A percentile compares a stretch with the other conserved stretches of the same genome.
Evolutionary conservation across 2,329 filamentous ascomycete genomes (phyloP).

Genomic region (Calonectria naviculata): DNA sequence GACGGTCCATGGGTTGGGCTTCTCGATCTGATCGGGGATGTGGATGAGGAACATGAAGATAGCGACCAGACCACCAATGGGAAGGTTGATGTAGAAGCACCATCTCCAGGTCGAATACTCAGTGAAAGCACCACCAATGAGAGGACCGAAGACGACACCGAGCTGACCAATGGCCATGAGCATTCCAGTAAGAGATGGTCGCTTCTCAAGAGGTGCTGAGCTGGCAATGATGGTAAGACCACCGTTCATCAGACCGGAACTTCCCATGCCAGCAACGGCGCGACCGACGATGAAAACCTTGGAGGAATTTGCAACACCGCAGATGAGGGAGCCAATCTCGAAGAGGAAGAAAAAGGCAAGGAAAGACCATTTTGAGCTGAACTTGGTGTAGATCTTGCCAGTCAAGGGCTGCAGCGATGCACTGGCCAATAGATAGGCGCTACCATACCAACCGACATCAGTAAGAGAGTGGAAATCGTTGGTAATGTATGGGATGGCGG

Average conservation of each 20-base stretch:
- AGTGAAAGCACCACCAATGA: background rate
- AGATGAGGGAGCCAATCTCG: background rate
- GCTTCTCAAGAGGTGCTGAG: background rate
- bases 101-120: conserved; percentile 1
- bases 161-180: background rate
- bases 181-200: background rate
- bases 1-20: background rate
- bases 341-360: background rate
- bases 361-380: background rate
- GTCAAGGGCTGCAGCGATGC: background rate
- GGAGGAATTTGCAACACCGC: conserved; percentile 1
- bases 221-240: background rate
- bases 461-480: background rate
- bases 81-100: conserved; percentile 9
- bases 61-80: background rate
- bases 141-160: background rate
- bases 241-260: background rate
- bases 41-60: background rate
- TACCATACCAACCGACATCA: conserved; percentile 2
- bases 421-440: background rate
- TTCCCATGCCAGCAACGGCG: conserved; percentile 4
- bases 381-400: background rate
- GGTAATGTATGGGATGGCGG: conserved; percentile 1
- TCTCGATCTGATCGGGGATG: conserved; percentile 1
- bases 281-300: background rate